Evolutionary conservation across 345 rosid species (phyloP).

Genomic region (Acer negundo): DNA sequence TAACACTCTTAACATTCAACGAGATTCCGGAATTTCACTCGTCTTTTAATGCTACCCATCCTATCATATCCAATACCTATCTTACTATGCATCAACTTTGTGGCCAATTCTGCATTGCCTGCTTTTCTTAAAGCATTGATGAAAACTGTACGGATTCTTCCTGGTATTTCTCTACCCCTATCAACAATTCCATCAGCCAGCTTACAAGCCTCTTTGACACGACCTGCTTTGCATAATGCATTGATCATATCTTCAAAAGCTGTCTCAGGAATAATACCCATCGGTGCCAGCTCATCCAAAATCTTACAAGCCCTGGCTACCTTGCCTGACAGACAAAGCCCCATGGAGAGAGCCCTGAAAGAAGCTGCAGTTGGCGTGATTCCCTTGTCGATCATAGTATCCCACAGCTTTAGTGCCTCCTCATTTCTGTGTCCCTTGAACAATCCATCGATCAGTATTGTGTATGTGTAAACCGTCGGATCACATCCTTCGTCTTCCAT

Average conservation of each 20-base stretch:
- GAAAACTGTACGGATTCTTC: slow-evolving; percentile 63
- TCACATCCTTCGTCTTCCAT: slow-evolving; percentile 84
- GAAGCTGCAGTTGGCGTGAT: slow-evolving; percentile 84
- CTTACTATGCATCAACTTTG: slow-evolving; percentile 89
- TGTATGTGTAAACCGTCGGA: slow-evolving; percentile 74
- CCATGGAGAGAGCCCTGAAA: slow-evolving; percentile 66
- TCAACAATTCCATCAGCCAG: slow-evolving; percentile 85
- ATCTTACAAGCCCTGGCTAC: slow-evolving; percentile 87
- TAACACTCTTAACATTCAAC: slow-evolving; percentile 40
- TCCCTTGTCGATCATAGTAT: slow-evolving; percentile 82
- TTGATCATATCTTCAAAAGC: slow-evolving; percentile 84
- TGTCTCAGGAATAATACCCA: slow-evolving; percentile 75
- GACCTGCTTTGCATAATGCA: slow-evolving; percentile 68
- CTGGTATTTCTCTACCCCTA: slow-evolving; percentile 82
- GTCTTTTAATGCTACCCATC: slow-evolving; percentile 65
- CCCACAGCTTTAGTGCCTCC: slow-evolving; percentile 83
- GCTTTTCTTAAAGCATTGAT: slow-evolving; percentile 90
- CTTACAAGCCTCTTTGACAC: slow-evolving; percentile 83
- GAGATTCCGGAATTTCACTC: slow-evolving; percentile 73
- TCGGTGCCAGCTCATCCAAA: slow-evolving; percentile 84
- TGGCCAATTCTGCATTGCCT: slow-evolving; percentile 77
- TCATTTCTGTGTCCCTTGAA: slow-evolving; percentile 70
- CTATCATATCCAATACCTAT: slow-evolving; percentile 85
- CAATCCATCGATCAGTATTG: slow-evolving; percentile 64
- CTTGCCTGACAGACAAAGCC: slow-evolving; percentile 88